These are phyloP conservation scores for Colletotrichum sp. DNA, from an alignment of 2,329 filamentous ascomycete genomes.

Conservation along the genomic window DNA sequence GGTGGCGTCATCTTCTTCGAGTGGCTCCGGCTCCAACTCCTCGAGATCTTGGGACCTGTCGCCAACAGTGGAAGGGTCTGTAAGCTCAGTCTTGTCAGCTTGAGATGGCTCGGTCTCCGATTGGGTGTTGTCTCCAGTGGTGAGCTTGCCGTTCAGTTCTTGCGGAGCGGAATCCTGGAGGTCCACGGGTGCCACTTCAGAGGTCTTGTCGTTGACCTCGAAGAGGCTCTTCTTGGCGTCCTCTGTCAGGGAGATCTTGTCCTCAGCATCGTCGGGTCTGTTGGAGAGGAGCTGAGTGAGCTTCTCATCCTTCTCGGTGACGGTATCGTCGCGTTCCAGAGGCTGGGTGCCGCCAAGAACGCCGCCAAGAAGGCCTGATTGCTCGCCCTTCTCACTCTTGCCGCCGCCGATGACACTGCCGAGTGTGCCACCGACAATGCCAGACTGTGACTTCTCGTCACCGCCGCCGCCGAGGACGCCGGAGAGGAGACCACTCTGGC, in stretches of 20 bases:
- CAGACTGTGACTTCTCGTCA: neutral
- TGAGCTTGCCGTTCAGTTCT: constrained; percentile 13
- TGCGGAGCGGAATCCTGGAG: constrained; percentile 9
- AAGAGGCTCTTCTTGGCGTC: constrained; percentile 23
- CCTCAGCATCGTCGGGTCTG: constrained; percentile 6
- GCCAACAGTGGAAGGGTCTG: constrained; percentile 7
- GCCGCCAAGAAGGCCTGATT: neutral
- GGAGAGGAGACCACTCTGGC: neutral
- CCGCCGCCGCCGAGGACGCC: neutral
- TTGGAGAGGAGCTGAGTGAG: constrained; percentile 13
- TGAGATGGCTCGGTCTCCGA: constrained; percentile 19
- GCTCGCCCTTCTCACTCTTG: neutral
- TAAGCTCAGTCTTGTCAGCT: constrained; percentile 19
- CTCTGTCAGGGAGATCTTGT: constrained; percentile 12
- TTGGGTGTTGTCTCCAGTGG: constrained; percentile 18
- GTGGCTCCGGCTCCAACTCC: constrained; percentile 16
- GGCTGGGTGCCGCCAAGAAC: constrained; percentile 11
- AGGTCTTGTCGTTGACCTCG: constrained; percentile 18
- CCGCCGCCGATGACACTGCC: constrained; percentile 8
- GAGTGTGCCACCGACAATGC: neutral
- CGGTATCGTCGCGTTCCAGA: constrained; percentile 8
- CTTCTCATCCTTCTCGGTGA: constrained; percentile 19
- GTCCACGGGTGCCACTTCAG: constrained; percentile 20
- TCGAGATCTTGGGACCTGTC: constrained; percentile 8
- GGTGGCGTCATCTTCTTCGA: constrained; percentile 6